These are phyloP conservation scores for Candida argentea DNA, from an alignment of 805 yeast species.

Conservation along the genomic window DNA sequence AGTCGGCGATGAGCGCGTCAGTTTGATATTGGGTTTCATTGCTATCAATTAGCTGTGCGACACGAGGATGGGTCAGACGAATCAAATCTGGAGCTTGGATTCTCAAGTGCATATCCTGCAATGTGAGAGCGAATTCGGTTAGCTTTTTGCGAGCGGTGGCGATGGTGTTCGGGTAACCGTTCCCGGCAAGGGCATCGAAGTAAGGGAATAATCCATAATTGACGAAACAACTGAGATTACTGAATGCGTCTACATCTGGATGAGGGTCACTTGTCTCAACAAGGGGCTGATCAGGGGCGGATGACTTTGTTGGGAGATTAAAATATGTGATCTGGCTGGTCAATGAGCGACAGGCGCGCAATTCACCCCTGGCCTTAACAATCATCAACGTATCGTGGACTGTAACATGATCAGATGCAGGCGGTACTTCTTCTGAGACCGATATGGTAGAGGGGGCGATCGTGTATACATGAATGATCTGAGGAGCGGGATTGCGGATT, in stretches of 20 bases:
- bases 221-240: constrained; percentile 48
- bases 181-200: constrained; percentile 27
- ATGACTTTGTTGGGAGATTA: too few relatives aligned
- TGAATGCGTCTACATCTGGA: constrained; percentile 21
- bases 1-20: constrained; percentile 34
- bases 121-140: constrained; percentile 54
- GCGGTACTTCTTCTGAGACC: too few relatives aligned
- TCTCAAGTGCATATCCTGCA: constrained; percentile 58
- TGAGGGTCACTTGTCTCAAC: too few relatives aligned
- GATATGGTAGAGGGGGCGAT: too few relatives aligned
- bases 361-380: too few relatives aligned
- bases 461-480: too few relatives aligned
- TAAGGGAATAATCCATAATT: constrained; percentile 59
- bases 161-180: constrained; percentile 1
- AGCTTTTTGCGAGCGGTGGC: constrained; percentile 48
- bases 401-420: too few relatives aligned
- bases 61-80: constrained; percentile 39
- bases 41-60: constrained; percentile 14
- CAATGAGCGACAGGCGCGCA: too few relatives aligned
- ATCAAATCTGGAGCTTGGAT: constrained; percentile 59
- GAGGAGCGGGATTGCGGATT: too few relatives aligned
- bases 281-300: too few relatives aligned
- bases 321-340: too few relatives aligned
- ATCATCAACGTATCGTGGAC: too few relatives aligned
- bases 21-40: constrained; percentile 5